phyloP scores from a whole-genome alignment of 768 basidiomycete species.

The Lactarius hengduanensis region DNA sequence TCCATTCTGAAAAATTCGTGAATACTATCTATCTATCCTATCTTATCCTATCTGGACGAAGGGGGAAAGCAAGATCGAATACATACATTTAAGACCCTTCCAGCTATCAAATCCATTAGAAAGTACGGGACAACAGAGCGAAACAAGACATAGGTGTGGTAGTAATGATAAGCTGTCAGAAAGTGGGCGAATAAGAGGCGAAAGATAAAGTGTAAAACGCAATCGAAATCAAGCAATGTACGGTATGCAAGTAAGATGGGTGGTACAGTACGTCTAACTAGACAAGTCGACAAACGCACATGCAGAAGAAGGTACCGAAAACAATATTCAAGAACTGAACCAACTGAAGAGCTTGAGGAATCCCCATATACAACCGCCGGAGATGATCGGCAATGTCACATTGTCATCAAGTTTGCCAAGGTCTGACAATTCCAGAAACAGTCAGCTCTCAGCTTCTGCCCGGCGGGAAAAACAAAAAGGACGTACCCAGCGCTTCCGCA shows the following conservation, averaged over 20 bases:
- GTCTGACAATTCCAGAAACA: slow-evolving; percentile 45
- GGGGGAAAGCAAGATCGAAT: neutral
- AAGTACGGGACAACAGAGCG: neutral
- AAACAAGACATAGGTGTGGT: neutral
- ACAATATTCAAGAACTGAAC: slow-evolving; percentile 30
- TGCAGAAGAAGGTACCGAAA: neutral
- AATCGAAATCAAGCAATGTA: neutral
- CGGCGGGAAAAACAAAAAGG: slow-evolving; percentile 9
- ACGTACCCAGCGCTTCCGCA: slow-evolving; percentile 86
- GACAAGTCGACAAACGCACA: slow-evolving; percentile 3
- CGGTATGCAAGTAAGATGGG: slow-evolving; percentile 1
- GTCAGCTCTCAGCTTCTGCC: neutral
- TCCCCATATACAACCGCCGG: slow-evolving; percentile 68
- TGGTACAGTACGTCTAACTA: slow-evolving; percentile 18
- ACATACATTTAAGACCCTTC: slow-evolving; percentile 9
- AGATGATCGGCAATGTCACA: slow-evolving; percentile 82
- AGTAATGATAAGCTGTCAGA: neutral
- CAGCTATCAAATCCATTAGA: slow-evolving; percentile 13
- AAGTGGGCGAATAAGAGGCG: neutral
- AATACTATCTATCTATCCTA: too few relatives aligned
- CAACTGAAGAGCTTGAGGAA: slow-evolving; percentile 46
- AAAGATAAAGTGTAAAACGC: neutral
- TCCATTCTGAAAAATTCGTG: too few relatives aligned
- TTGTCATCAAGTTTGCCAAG: slow-evolving; percentile 87
- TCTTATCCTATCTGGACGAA: neutral